A percentile compares a stretch with the other conserved stretches of the same genome.
Conservation (phyloP, 1,284 basidiomycete species). For the Hypsizygus ulmarius region DNA sequence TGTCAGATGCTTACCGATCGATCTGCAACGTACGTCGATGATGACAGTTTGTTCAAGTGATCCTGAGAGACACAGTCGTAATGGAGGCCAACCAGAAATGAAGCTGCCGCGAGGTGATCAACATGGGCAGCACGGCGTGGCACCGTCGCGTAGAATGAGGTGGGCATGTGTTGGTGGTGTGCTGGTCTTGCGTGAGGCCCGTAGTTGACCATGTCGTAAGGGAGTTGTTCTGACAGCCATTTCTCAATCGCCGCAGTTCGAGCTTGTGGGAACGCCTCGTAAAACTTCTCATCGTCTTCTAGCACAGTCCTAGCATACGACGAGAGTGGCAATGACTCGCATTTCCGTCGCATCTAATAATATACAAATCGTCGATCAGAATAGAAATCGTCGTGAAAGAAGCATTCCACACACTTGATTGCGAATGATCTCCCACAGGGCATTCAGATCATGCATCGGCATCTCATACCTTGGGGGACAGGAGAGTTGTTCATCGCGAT, state of each 20-base stretch:
- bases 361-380: neutral
- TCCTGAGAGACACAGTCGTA: neutral
- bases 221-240: slow-evolving; percentile 11
- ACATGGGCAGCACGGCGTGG: neutral
- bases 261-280: slow-evolving; percentile 19
- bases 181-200: neutral
- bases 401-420: slow-evolving; percentile 2
- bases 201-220: neutral
- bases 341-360: slow-evolving; percentile 7
- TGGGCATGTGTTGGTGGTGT: neutral
- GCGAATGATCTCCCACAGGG: slow-evolving; percentile 11
- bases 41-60: neutral
- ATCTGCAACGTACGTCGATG: neutral
- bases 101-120: neutral
- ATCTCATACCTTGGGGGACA: neutral
- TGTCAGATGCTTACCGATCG: neutral
- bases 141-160: neutral
- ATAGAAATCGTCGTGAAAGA: neutral
- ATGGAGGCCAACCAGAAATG: neutral
- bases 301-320: slow-evolving; percentile 18
- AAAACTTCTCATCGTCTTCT: slow-evolving; percentile 17
- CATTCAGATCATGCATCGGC: slow-evolving; percentile 9
- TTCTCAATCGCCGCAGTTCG: slow-evolving; percentile 12
- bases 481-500: neutral
- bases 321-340: slow-evolving; percentile 7